Base-by-base conservation (phyloP, 2,329 filamentous ascomycete genomes). In the Alternaria metachromatica region DNA sequence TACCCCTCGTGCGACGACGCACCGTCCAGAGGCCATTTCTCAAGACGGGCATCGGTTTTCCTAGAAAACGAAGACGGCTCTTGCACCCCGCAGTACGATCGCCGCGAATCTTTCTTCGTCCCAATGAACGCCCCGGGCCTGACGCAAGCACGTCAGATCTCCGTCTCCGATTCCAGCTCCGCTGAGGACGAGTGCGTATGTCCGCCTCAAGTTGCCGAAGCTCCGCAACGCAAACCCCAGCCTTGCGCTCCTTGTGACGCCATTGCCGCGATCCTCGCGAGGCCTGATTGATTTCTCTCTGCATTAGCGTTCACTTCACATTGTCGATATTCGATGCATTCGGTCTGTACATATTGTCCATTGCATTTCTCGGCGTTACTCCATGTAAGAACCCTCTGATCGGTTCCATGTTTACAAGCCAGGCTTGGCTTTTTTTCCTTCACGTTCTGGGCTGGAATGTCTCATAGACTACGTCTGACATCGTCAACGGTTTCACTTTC, bases 221-320 rank as follows among this genome's bases (percentile, higher is more conserved):
- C 58, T 28, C 67, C 68, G 4, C 69, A 68, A 55, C 68, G 66
- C 20, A 74, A 72, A 48, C 55, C 64, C 5, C 60, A 72, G 21
- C 65, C 62, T 5, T 67, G 64, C 43, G 69, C 70, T 45, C 72
- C 70, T n/a, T 73, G 72, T 59, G 72, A 74, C 15, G 72, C 71
- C 37, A 72, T 74, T 28, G 70, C 70, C 45, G 70, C 71, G 41
- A 74, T 74, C 25, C 66, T 74, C 18, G 72, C 65, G 21, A 58
- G 65, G n/a, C 70, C 46, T 58, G 70, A 65, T 62, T 68, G 55
- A 68, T 69, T 53, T 63, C 6, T 12, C 8, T 33, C 6, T 28
- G 9, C 44, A 44, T 26, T 30, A 44, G 25, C 54, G 23, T 74
- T 67, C 63, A 60, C 61, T 74, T 72, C 64, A 58, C 50, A 30